A percentile compares a stretch with the other conserved stretches of the same genome.
Conservation (phyloP, 192 early-diverging fungal genomes). For the Cladochytrium replicatum region DNA sequence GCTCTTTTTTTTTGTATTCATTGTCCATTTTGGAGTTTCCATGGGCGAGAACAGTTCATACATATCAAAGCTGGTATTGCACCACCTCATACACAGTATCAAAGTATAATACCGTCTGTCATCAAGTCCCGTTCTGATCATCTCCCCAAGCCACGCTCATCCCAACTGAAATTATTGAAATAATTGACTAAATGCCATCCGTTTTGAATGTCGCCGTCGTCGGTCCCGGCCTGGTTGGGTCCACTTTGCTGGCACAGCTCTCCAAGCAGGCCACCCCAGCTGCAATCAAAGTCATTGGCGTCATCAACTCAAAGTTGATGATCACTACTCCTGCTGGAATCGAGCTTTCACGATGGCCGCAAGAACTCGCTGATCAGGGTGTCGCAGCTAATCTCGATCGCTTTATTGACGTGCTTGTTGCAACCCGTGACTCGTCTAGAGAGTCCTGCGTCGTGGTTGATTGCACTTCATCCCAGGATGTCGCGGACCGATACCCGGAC, state of each 20-base stretch:
- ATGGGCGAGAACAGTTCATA: too few species aligned
- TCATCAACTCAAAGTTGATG: constrained; percentile 70
- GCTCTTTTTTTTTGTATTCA: too few species aligned
- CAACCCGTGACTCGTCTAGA: constrained; percentile 8
- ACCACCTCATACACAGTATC: too few species aligned
- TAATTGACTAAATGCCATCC: too few species aligned
- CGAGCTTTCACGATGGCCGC: constrained; percentile 38
- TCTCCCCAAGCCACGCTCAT: too few species aligned
- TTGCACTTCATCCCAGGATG: constrained; percentile 73
- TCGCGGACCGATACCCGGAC: constrained; percentile 72
- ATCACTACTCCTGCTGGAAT: constrained; percentile 38
- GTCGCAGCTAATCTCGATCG: background rate
- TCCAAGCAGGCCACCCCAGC: constrained; percentile 36
- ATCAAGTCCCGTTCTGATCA: too few species aligned
- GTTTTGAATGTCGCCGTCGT: constrained; percentile 76
- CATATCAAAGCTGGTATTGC: too few species aligned
- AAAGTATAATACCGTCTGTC: too few species aligned
- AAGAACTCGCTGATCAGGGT: constrained; percentile 19
- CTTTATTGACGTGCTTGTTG: background rate
- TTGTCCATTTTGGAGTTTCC: too few species aligned
- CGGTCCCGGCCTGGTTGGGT: constrained; percentile 90
- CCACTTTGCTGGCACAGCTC: constrained; percentile 79
- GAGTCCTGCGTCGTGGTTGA: constrained; percentile 72
- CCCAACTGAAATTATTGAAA: too few species aligned
- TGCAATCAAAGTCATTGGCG: constrained; percentile 58